Evolutionary conservation across 768 basidiomycete genomes (phyloP), one percentile per base, ranked within the genome.

Genomic region (Pisolithus marmoratus): DNA sequence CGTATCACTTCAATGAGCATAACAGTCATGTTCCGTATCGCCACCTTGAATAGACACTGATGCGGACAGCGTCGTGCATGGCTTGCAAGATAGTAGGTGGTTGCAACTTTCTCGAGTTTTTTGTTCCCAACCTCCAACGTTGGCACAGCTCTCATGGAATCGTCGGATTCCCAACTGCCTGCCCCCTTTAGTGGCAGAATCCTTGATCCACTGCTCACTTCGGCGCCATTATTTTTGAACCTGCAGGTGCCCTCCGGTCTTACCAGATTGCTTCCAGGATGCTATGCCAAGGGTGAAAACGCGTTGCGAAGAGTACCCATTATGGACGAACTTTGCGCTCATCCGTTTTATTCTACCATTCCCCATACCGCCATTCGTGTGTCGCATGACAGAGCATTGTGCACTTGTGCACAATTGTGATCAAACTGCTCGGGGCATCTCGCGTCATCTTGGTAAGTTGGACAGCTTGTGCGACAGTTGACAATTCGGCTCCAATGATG

Each of bases 371-470:
- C 51, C 41, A 26, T 7, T 8, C 52, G 58, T 48, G 56, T 45
- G 14, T 31, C 7, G 38, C 27, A 15, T 23, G 19, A 9, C 57
- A 90, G 87, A 50, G 85, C 88, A 12, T 67, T 90, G 9, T 82
- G 87, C 15, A 74, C 87, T 46, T 90, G 88, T 61, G 80, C 87
- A 8, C 88, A 90, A 60, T 85, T 83, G 60, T 90, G 88, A 88
- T 88, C 88, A 4, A 88, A 85, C 51, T 90, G 89, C 65, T 90
- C 88, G 2, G 88, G 88, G 0, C 89, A 90, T 67, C 73, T 90
- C 47, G n/a, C 79, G 87, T 41, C 87, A 90, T 74, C 75, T 87
- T 51, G 80, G 87, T 86, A 62, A 64, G 86, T 80, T 34, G 34
- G 34, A 51, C 55, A 15, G 43, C 26, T 8, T 15, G 14, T 14